Conservation (phyloP, 495 filamentous ascomycete genomes). For the Poronia punctata region DNA sequence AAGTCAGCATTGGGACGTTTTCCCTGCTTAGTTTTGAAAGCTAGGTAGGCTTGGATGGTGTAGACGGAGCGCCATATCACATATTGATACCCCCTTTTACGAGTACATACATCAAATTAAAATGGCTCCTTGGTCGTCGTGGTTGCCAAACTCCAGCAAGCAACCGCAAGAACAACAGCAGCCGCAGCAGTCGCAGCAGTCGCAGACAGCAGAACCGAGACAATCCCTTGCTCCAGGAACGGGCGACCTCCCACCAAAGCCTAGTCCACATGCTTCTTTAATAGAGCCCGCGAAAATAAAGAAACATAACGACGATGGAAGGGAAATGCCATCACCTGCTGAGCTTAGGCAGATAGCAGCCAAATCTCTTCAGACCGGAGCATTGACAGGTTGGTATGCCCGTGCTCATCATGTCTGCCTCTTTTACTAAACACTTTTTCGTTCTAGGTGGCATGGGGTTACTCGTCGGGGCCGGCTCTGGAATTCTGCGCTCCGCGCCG, state of each 20-base stretch:
- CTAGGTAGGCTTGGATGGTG: too few species aligned
- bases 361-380: conserved; percentile 17
- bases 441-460: conserved; percentile 60
- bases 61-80: too few species aligned
- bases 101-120: background rate
- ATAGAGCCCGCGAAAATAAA: background rate
- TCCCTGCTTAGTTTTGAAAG: too few species aligned
- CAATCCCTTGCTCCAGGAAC: background rate
- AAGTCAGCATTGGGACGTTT: too few species aligned
- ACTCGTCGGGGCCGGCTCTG: conserved; percentile 59
- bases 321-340: conserved; percentile 3
- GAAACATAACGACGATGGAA: background rate
- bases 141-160: too few species aligned
- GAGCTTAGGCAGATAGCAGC: conserved; percentile 12
- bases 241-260: background rate
- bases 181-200: background rate
- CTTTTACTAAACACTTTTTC: conserved; percentile 2
- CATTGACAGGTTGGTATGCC: conserved; percentile 8
- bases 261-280: background rate
- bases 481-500: conserved; percentile 56
- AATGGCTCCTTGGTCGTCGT: conserved; percentile 8
- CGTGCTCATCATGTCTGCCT: background rate
- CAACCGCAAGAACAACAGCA: background rate
- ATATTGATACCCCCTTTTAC: too few species aligned
- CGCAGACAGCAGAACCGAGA: background rate